These are phyloP conservation scores for Hymenoscyphus scutula DNA, from an alignment of 2,329 filamentous ascomycete species.

Conservation along the genomic window DNA sequence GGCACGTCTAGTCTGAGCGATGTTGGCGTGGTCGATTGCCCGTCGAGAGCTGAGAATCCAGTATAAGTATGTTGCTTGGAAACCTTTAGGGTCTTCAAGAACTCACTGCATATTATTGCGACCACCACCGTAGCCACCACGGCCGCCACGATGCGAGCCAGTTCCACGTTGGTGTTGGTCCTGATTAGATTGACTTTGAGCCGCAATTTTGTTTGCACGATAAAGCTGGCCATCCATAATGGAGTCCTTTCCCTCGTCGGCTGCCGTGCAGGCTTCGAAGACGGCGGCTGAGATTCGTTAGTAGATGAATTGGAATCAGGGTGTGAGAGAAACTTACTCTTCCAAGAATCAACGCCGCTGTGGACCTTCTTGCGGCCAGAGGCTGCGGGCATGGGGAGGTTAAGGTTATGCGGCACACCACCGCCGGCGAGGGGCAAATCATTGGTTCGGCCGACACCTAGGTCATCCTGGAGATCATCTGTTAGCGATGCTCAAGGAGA, in stretches of 20 bases:
- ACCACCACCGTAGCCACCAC: constrained; percentile 11
- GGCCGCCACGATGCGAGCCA: not conserved
- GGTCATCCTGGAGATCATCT: constrained; percentile 28
- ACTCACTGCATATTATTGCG: not conserved
- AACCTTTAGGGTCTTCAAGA: not conserved
- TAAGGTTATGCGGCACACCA: not conserved
- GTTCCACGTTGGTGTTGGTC: not conserved
- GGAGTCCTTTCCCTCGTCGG: constrained; percentile 23
- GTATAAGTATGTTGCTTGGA: not conserved
- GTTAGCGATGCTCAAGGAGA: too few species aligned
- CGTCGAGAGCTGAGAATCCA: not conserved
- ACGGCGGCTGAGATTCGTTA: constrained; percentile 16
- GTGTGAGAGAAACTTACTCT: constrained; percentile 22
- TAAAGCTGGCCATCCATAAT: constrained; percentile 33
- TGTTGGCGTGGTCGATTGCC: not conserved
- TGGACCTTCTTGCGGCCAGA: not conserved
- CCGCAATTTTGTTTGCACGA: constrained; percentile 23
- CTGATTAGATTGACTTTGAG: not conserved
- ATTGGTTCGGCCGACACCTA: constrained; percentile 31
- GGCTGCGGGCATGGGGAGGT: not conserved
- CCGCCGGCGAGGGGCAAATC: constrained; percentile 17
- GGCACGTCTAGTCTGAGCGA: not conserved
- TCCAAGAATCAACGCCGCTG: constrained; percentile 15
- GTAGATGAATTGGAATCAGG: not conserved
- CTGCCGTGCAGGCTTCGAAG: constrained; percentile 28